Percentiles rank a stretch among this genome's conserved stretches.
These are phyloP conservation scores for Kandelia obovata DNA, from an alignment of 345 rosid genomes.

Conservation along the genomic window DNA sequence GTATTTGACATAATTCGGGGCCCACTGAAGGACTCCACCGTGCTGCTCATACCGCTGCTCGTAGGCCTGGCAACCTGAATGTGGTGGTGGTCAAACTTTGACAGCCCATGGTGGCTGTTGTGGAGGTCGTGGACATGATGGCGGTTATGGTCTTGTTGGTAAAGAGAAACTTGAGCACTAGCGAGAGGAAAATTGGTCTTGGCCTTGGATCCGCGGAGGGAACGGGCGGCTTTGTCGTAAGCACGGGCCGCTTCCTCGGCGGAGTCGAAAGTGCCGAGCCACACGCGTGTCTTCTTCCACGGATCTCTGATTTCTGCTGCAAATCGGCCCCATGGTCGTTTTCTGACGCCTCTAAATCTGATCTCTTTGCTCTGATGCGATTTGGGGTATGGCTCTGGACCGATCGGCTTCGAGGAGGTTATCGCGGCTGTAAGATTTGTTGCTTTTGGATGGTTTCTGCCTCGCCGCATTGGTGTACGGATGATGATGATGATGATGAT, in stretches of 20 bases:
- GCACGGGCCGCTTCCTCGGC: constrained; percentile 92
- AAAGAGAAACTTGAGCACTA: too few species aligned
- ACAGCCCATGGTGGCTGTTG: constrained; percentile 26
- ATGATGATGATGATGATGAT: too few species aligned
- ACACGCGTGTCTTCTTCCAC: constrained; percentile 68
- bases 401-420: too few species aligned
- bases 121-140: constrained; percentile 16
- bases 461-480: too few species aligned
- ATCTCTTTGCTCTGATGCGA: constrained; percentile 32
- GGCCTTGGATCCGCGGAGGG: constrained; percentile 82
- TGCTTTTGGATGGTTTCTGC: too few species aligned
- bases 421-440: too few species aligned
- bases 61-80: constrained; percentile 42
- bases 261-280: constrained; percentile 94
- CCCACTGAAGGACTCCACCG: constrained; percentile 89
- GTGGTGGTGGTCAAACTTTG: constrained; percentile 11
- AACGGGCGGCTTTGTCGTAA: constrained; percentile 77
- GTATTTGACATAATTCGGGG: constrained; percentile 40
- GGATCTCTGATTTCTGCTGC: constrained; percentile 98
- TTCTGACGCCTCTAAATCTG: constrained; percentile 84
- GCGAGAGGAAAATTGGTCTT: constrained; percentile 69
- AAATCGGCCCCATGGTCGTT: constrained; percentile 86
- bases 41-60: constrained; percentile 87
- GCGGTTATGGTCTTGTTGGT: not conserved
- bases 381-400: too few species aligned